Evolutionary conservation across 2,329 filamentous ascomycete genomes (phyloP), one percentile per base, ranked within the genome.

Genomic region (Nemania abortiva): DNA sequence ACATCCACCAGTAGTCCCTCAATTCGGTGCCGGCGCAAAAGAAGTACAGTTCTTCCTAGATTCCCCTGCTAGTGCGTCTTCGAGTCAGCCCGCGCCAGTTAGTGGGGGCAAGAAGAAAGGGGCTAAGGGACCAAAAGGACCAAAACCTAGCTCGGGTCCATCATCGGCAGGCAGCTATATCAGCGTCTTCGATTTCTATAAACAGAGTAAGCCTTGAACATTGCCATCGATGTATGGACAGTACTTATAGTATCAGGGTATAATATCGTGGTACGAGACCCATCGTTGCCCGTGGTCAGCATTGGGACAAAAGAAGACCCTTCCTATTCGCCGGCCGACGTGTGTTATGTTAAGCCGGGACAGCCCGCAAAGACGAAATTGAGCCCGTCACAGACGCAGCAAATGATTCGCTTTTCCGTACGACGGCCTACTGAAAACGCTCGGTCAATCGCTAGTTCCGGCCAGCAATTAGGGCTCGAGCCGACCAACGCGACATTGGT

Each of bases 141-240:
- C 54, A 24, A 65, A 57, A 18, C 39, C 62, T 22, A 20, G 34
- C 11, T 37, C 34, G 7, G 34, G 34, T 4, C 34, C 34, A 37
- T 37, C 63, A 53, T 55, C 63, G 2, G 6, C 63, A 15, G 63
- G 63, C 5, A 39, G 63, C 22, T 65, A 65, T 24, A 59, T 65
- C 55, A 65, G 37, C 20, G 54, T 65, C 31, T 65, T 50, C 13
- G 63, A 65, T 39, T 65, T 65, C 31, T 65, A 59, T 45, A 65
- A 59, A 53, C 22, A 65, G 27, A 65, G 63, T 65, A 58, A 65
- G 63, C 22, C 13, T 20, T 31, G 4, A 6, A 27, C 18, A 15
- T 54, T 42, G 15, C 27, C 3, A 34, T 45, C 24, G 10, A 24
- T 42, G 27, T 6, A 7, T 24, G 11, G 31, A 49, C n/a, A 47